Evolutionary conservation across 805 yeast genomes (phyloP).

Genomic region (Saccharomycopsis olivae): DNA sequence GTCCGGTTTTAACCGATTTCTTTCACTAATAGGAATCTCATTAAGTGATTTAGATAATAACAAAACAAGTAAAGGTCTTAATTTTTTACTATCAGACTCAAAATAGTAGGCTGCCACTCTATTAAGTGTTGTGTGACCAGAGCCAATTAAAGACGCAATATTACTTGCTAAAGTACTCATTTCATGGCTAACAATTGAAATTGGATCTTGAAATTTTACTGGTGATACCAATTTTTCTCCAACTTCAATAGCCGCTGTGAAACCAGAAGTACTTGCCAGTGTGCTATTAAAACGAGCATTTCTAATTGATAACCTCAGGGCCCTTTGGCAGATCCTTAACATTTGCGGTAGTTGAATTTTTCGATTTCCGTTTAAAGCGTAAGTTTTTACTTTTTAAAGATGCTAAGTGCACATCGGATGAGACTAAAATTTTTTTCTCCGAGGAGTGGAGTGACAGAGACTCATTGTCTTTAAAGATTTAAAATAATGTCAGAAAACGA

Average conservation of each 20-base stretch:
- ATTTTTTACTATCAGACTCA: conserved; percentile 93
- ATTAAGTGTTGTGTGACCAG: conserved; percentile 89
- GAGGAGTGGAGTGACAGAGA: too few species aligned
- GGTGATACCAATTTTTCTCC: conserved; percentile 73
- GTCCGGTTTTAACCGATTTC: conserved; percentile 57
- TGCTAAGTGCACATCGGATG: too few species aligned
- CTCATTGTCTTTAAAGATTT: too few species aligned
- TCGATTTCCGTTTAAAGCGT: too few species aligned
- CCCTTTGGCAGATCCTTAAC: too few species aligned
- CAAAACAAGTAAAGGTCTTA: conserved; percentile 82
- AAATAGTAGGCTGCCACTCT: conserved; percentile 91
- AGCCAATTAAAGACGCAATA: conserved; percentile 78
- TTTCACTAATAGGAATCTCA: conserved; percentile 56
- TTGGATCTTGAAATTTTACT: conserved; percentile 61
- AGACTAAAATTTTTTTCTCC: too few species aligned
- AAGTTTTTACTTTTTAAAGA: too few species aligned
- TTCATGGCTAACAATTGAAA: conserved; percentile 83
- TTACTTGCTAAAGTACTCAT: conserved; percentile 84
- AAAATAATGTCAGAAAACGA: too few species aligned
- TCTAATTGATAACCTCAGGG: too few species aligned
- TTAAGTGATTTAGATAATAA: conserved; percentile 73
- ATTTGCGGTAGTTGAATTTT: too few species aligned
- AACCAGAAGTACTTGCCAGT: conserved; percentile 25
- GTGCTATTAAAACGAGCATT: too few species aligned
- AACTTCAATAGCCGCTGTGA: conserved; percentile 50